Conservation (phyloP, 2,329 filamentous ascomycete species). For the Xylaria sp. region DNA sequence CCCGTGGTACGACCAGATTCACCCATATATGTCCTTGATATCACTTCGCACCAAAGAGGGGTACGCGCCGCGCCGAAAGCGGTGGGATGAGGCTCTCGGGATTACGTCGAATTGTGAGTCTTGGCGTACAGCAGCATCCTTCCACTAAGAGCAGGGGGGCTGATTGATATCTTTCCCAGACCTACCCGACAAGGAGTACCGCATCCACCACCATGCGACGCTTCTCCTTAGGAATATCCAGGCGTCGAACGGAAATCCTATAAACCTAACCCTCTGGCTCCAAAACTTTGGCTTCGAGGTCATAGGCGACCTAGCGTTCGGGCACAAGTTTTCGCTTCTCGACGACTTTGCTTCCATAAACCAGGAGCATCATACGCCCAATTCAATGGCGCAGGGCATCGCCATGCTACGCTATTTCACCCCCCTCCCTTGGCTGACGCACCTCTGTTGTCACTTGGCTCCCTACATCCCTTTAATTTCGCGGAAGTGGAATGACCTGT, state of each 20-base stretch:
- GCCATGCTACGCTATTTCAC: not conserved
- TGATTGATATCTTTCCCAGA: not conserved
- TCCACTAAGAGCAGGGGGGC: too few species aligned
- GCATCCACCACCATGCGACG: not conserved
- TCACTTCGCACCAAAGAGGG: not conserved
- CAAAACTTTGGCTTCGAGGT: not conserved
- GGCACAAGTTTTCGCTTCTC: not conserved
- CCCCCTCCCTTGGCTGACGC: not conserved
- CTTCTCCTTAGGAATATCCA: not conserved
- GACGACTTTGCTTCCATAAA: not conserved
- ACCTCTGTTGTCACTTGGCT: not conserved
- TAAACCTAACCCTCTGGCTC: not conserved
- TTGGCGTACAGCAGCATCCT: not conserved
- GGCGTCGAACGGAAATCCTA: not conserved
- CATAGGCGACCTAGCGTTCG: not conserved
- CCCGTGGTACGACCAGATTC: not conserved
- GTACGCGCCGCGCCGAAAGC: not conserved
- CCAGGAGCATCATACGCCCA: not conserved
- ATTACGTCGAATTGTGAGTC: not conserved
- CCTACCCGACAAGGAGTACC: not conserved
- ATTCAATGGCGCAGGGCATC: not conserved
- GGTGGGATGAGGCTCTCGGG: not conserved
- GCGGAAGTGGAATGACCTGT: not conserved
- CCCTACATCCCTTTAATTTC: not conserved
- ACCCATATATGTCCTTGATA: not conserved